Conservation (phyloP, 2,329 filamentous ascomycete genomes). For the Arthrobotrys megalospora region DNA sequence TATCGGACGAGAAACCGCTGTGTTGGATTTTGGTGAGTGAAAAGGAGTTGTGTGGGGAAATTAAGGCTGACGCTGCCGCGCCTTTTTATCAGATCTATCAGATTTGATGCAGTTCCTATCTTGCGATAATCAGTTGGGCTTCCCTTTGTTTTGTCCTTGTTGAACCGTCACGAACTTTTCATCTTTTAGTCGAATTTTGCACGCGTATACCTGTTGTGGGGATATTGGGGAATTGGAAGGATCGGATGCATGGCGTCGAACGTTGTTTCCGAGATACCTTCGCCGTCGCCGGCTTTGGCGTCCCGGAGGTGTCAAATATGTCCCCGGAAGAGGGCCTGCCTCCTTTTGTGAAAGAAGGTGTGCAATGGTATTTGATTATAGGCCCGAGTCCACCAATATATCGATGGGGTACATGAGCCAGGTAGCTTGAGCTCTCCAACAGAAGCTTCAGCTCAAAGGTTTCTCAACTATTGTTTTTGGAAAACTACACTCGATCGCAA, state of each 20-base stretch:
- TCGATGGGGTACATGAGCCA: not conserved
- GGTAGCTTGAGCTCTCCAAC: slow-evolving; percentile 36
- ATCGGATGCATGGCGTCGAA: not conserved
- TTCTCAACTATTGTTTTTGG: slow-evolving; percentile 12
- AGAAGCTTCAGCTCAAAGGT: slow-evolving; percentile 16
- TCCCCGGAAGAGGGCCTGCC: slow-evolving; percentile 29
- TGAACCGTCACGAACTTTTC: slow-evolving; percentile 23
- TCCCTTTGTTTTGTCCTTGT: slow-evolving; percentile 16
- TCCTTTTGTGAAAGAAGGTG: slow-evolving; percentile 23
- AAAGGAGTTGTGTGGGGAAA: slow-evolving; percentile 59
- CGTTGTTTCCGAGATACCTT: slow-evolving; percentile 16
- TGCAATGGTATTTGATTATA: not conserved
- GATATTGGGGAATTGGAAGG: not conserved
- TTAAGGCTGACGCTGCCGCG: slow-evolving; percentile 47
- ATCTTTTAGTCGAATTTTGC: slow-evolving; percentile 1
- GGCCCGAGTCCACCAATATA: slow-evolving; percentile 8
- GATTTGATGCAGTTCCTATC: slow-evolving; percentile 48
- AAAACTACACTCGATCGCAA: slow-evolving; percentile 27
- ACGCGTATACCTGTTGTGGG: not conserved
- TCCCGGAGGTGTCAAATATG: slow-evolving; percentile 31
- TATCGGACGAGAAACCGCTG: slow-evolving; percentile 38
- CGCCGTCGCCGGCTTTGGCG: slow-evolving; percentile 11
- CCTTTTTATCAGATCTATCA: slow-evolving; percentile 59
- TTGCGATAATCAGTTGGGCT: slow-evolving; percentile 43
- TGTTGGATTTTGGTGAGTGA: slow-evolving; percentile 59